phyloP scores from a whole-genome alignment of 176 grass and related monocot species.

The Carex littledalei region DNA sequence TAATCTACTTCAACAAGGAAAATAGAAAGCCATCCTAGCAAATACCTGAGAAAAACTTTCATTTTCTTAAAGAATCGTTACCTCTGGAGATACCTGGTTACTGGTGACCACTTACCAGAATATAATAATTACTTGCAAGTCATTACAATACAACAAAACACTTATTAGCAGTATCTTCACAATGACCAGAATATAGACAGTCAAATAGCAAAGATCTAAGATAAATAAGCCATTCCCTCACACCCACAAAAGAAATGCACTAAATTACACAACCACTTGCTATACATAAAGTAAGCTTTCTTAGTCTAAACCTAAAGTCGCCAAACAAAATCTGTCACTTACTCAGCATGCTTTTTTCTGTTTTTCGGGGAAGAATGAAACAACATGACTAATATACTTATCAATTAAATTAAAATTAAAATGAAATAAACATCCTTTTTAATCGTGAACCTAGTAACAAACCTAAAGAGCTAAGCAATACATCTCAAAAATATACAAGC shows the following conservation, averaged over 20 bases:
- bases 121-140: background rate
- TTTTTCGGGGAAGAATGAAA: slow-evolving; percentile 12
- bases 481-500: slow-evolving; percentile 22
- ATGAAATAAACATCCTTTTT: slow-evolving; percentile 16
- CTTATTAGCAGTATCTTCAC: background rate
- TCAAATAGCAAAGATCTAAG: background rate
- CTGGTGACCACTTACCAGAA: background rate
- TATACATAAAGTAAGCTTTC: background rate
- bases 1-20: too few species aligned
- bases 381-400: slow-evolving; percentile 8
- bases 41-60: background rate
- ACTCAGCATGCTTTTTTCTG: background rate
- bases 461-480: slow-evolving; percentile 17
- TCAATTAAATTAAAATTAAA: background rate
- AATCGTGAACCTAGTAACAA: background rate
- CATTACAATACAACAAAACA: background rate
- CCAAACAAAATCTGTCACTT: background rate
- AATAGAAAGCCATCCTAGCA: background rate
- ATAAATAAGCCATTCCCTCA: background rate
- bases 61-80: background rate
- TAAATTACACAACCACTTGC: background rate
- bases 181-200: background rate
- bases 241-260: background rate
- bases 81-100: background rate
- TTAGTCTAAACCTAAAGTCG: background rate